A percentile compares a stretch with the other conserved stretches of the same genome.
Conservation (phyloP, 2,329 filamentous ascomycete species). For the Graphium sp. region DNA sequence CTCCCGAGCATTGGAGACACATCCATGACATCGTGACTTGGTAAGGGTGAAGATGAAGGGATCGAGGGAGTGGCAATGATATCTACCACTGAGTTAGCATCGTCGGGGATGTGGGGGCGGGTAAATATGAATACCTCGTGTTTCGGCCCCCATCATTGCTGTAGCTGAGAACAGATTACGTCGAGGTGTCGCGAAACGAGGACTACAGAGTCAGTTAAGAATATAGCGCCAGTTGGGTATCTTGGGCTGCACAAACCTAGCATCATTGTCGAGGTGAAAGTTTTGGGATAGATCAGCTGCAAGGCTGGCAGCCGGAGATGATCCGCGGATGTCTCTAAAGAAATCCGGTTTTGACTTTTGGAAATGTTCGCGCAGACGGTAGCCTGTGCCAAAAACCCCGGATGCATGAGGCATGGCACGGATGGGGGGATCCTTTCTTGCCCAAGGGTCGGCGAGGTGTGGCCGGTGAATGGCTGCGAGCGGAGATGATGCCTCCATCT, state of each 20-base stretch:
- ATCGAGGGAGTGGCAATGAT: constrained; percentile 72
- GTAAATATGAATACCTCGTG: constrained; percentile 1
- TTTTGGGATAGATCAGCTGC: constrained; percentile 93
- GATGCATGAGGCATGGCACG: constrained; percentile 30
- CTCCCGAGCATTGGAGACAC: constrained; percentile 89
- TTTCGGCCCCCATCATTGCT: constrained; percentile 15
- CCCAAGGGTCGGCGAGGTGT: constrained; percentile 45
- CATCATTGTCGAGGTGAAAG: constrained; percentile 72
- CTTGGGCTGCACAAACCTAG: constrained; percentile 47
- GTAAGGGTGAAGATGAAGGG: constrained; percentile 64
- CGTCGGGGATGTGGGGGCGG: not conserved
- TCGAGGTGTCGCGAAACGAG: constrained; percentile 22
- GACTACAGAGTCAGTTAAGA: constrained; percentile 10
- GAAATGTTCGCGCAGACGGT: constrained; percentile 63
- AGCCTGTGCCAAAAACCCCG: constrained; percentile 39
- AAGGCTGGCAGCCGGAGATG: constrained; percentile 79
- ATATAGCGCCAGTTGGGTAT: not conserved
- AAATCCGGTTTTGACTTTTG: constrained; percentile 51
- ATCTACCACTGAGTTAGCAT: constrained; percentile 25
- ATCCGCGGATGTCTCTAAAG: constrained; percentile 66
- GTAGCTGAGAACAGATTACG: constrained; percentile 20
- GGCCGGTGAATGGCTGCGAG: constrained; percentile 79
- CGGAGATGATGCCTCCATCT: constrained; percentile 87
- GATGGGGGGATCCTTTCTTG: constrained; percentile 29
- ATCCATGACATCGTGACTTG: constrained; percentile 67